phyloP scores from a whole-genome alignment of 192 early-diverging fungal species.

The Anaeromyces robustus region DNA sequence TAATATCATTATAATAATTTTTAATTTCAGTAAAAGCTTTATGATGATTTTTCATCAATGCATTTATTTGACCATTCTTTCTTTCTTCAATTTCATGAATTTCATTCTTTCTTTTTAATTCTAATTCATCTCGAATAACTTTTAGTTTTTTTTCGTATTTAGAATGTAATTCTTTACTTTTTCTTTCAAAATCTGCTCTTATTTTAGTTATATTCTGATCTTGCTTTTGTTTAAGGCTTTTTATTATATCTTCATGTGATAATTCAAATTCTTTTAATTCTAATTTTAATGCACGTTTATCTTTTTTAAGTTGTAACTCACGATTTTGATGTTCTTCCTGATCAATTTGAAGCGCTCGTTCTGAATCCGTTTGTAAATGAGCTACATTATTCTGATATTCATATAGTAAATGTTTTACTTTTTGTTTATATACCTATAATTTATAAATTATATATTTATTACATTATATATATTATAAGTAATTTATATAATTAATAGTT shows the following conservation, averaged over 20 bases:
- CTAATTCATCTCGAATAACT: conserved; percentile 38
- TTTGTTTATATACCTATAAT: conserved; percentile 46
- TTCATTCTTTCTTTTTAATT: conserved; percentile 46
- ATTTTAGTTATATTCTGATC: conserved; percentile 38
- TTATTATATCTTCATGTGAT: conserved; percentile 46
- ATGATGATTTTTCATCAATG: conserved; percentile 51
- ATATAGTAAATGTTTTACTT: conserved; percentile 51
- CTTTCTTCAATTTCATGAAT: conserved; percentile 54
- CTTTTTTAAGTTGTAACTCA: conserved; percentile 38
- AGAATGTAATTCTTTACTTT: conserved; percentile 34
- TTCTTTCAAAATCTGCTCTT: conserved; percentile 34
- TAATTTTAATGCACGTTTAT: conserved; percentile 44
- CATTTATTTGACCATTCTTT: conserved; percentile 53
- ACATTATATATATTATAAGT: no score
- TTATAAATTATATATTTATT: no score
- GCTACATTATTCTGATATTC: conserved; percentile 55
- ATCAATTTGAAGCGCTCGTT: conserved; percentile 34
- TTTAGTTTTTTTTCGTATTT: conserved; percentile 54
- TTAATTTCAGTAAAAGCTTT: conserved; percentile 53
- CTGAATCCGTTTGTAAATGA: conserved; percentile 43
- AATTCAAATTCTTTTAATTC: conserved; percentile 46
- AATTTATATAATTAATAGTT: no score
- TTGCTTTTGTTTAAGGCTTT: conserved; percentile 34
- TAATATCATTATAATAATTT: conserved; percentile 57
- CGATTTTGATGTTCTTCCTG: conserved; percentile 28